Conservation (phyloP, 352 stramenopile genomes). For the Plasmopara viticola region DNA sequence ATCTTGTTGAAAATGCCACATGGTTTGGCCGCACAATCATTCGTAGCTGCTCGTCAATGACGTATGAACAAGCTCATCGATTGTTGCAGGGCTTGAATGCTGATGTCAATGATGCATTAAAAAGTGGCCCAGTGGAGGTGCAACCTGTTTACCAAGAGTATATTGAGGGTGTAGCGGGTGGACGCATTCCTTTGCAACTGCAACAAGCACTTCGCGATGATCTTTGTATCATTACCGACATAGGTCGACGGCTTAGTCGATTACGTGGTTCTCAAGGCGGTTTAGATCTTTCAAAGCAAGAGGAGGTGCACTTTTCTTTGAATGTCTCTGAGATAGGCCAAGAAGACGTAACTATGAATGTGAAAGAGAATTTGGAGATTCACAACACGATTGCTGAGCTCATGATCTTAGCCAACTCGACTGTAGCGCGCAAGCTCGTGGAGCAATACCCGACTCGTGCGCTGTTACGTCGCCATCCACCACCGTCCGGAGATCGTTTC, state of each 20-base stretch:
- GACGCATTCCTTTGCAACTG: slow-evolving; percentile 46
- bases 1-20: slow-evolving; percentile 48
- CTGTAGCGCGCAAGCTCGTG: slow-evolving; percentile 82
- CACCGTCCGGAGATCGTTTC: slow-evolving; percentile 70
- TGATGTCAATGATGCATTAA: slow-evolving; percentile 35
- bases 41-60: slow-evolving; percentile 89
- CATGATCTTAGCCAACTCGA: slow-evolving; percentile 91
- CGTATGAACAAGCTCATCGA: slow-evolving; percentile 77
- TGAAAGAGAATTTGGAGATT: slow-evolving; percentile 91
- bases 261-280: slow-evolving; percentile 59
- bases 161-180: slow-evolving; percentile 51
- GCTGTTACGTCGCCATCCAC: slow-evolving; percentile 82
- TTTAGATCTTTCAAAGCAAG: slow-evolving; percentile 73
- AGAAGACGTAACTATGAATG: slow-evolving; percentile 76
- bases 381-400: slow-evolving; percentile 91
- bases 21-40: slow-evolving; percentile 94
- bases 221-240: slow-evolving; percentile 52
- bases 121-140: slow-evolving; percentile 1
- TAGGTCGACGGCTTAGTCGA: slow-evolving; percentile 53
- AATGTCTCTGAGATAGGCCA: slow-evolving; percentile 62
- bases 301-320: slow-evolving; percentile 82
- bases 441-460: slow-evolving; percentile 74
- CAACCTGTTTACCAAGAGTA: slow-evolving; percentile 8
- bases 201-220: slow-evolving; percentile 52
- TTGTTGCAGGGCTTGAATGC: slow-evolving; percentile 62